Base-by-base conservation (phyloP, 257 asterid species). In the Forsythia viridissima region DNA sequence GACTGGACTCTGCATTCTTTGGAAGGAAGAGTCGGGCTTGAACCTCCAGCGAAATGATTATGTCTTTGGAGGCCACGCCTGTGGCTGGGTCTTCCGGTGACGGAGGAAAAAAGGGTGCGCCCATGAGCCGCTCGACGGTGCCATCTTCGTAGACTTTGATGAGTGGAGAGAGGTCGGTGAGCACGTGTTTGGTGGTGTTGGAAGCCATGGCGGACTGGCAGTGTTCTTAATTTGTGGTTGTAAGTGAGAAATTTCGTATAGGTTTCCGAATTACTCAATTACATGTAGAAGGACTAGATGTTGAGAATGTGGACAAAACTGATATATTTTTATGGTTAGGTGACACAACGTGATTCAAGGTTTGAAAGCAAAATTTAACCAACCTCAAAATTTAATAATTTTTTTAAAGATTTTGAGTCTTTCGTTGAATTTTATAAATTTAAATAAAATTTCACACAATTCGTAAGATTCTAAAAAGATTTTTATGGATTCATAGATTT, bases 1-100 rank as follows among this genome's bases (percentile, higher is more conserved):
- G 65, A 10, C 52, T 9, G 20, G 80, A 4, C 72, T 34, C 6
- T 15, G 70, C 52, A 74, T 15, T 39, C 15, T 81, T 81, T 0
- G 92, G 90, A 80, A 86, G 84, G 84, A 74, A 75, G 2, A 90
- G n/a, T 6, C 92, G 69, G 69, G 89, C 89, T 37, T 82, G 80
- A 6, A 84, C 21, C 71, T 13, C 46, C 0, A 83, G 77, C 0
- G 88, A 75, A 10, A 84, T 81, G 55, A 77, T 38, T 71, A 76
- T 55, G 82, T 88, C 89, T 61, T 82, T 83, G 79, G 90, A 84
- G 77, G 65, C 55, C 12, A 86, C 85, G 72, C 86, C 80, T 59
- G 89, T 80, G 77, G 69, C 5, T 42, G 86, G 80, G 18, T 81
- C 81, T 9, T 76, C 82, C 59, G 79, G 84, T 52, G 88, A 80